phyloP scores from a whole-genome alignment of 31 red algal species.

The Pterothamnion heteromorphum region DNA sequence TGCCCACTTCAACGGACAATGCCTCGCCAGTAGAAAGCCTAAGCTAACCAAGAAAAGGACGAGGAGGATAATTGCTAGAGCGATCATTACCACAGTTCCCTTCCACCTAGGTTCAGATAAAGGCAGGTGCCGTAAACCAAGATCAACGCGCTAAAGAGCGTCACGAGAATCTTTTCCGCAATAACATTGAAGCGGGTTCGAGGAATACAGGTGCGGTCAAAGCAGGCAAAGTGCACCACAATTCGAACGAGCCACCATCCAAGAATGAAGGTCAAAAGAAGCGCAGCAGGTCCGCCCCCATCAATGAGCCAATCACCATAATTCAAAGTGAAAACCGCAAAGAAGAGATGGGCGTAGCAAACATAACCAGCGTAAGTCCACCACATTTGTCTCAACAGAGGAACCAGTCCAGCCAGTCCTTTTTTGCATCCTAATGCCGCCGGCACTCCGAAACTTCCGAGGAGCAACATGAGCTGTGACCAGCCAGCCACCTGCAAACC shows the following conservation, averaged over 20 bases:
- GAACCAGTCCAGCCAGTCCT: not conserved
- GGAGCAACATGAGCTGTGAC: not conserved
- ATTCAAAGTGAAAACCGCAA: not conserved
- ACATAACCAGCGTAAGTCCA: not conserved
- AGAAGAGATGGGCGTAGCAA: not conserved
- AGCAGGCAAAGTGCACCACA: not conserved
- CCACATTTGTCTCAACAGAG: not conserved
- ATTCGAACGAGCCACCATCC: not conserved
- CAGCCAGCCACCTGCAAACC: not conserved
- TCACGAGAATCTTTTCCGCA: not conserved
- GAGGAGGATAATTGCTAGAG: not conserved
- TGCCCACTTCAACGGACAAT: not conserved
- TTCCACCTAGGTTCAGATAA: no score
- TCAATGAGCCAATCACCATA: not conserved
- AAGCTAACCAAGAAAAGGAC: not conserved
- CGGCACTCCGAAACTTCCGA: not conserved
- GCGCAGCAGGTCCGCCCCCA: not conserved
- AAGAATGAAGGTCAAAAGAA: not conserved
- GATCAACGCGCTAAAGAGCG: not conserved
- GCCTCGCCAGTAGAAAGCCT: not conserved
- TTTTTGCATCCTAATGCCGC: not conserved
- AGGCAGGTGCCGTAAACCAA: not conserved
- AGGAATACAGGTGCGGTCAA: not conserved
- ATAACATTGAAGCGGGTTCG: not conserved
- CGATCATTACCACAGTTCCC: not conserved